phyloP scores from a whole-genome alignment of 73 alveolate species.

The Tetrahymena borealis region DNA sequence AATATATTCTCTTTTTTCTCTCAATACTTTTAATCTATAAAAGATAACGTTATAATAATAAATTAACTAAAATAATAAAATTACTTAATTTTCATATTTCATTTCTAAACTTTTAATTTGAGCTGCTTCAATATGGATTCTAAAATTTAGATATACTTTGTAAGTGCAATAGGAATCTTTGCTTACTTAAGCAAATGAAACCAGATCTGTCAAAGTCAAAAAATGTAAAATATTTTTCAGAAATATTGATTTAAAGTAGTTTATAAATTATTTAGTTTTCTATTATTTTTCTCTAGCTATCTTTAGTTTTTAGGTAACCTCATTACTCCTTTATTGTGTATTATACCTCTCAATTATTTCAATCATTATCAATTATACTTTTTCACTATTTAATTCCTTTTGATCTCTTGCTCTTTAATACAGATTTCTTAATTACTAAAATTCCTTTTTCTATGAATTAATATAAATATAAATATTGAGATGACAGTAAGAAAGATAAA shows the following conservation, averaged over 20 bases:
- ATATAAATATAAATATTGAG: no score
- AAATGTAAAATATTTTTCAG: not conserved
- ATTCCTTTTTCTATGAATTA: not conserved
- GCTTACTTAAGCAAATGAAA: not conserved
- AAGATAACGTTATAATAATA: not conserved
- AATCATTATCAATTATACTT: not conserved
- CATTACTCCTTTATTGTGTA: not conserved
- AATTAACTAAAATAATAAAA: not conserved
- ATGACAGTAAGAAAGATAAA: not conserved
- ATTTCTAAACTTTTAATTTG: not conserved
- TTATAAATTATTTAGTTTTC: not conserved
- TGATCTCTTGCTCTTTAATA: not conserved
- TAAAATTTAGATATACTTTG: not conserved
- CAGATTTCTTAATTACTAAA: not conserved
- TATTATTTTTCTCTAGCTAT: not conserved
- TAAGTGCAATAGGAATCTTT: not conserved
- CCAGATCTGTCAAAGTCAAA: not conserved
- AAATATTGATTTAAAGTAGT: not conserved
- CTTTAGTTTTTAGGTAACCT: not conserved
- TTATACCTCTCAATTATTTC: not conserved
- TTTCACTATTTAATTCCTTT: not conserved
- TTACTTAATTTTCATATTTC: not conserved
- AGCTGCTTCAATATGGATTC: not conserved
- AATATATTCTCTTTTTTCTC: not conserved
- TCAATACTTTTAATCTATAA: not conserved